Percentiles rank a stretch among this genome's conserved stretches.
Conservation (phyloP, 345 rosid genomes). For the Rhizophora apiculata region DNA sequence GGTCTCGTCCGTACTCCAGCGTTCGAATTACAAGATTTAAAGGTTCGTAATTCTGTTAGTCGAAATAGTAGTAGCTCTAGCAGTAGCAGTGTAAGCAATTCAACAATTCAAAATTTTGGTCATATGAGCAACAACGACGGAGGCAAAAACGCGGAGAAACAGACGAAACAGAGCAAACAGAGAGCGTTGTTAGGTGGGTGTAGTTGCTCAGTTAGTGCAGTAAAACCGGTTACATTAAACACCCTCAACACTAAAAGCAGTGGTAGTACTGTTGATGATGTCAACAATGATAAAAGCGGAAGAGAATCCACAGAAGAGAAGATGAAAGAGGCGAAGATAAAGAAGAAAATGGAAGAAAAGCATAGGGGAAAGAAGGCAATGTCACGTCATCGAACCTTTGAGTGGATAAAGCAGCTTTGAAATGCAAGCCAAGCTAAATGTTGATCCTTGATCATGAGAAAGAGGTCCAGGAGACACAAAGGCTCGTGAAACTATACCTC, state of each 20-base stretch:
- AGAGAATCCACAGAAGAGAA: conserved; percentile 27
- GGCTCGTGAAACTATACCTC: conserved; percentile 13
- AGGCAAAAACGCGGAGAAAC: conserved; percentile 17
- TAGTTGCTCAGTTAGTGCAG: conserved; percentile 52
- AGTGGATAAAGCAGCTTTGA: conserved; percentile 84
- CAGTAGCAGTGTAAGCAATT: conserved; percentile 45
- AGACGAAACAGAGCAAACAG: conserved; percentile 15
- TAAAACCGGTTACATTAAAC: conserved; percentile 43
- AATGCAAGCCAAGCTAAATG: conserved; percentile 35
- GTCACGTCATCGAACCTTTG: conserved; percentile 74
- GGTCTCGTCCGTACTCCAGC: conserved; percentile 80
- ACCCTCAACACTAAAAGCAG: conserved; percentile 20
- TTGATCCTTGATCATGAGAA: conserved; percentile 23
- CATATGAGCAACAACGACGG: conserved; percentile 35
- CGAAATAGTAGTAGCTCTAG: conserved; percentile 36
- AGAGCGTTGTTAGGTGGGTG: conserved; percentile 21
- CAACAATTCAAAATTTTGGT: not conserved
- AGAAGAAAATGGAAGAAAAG: conserved; percentile 42
- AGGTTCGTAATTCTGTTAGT: conserved; percentile 30
- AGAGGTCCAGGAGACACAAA: conserved; percentile 15
- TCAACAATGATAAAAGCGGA: not conserved
- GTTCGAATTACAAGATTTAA: conserved; percentile 55
- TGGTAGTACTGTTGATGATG: not conserved
- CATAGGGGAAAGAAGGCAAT: conserved; percentile 47
- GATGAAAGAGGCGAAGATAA: conserved; percentile 30